phyloP scores from a whole-genome alignment of 495 filamentous ascomycete species.

The Hypoxylon perforatum region DNA sequence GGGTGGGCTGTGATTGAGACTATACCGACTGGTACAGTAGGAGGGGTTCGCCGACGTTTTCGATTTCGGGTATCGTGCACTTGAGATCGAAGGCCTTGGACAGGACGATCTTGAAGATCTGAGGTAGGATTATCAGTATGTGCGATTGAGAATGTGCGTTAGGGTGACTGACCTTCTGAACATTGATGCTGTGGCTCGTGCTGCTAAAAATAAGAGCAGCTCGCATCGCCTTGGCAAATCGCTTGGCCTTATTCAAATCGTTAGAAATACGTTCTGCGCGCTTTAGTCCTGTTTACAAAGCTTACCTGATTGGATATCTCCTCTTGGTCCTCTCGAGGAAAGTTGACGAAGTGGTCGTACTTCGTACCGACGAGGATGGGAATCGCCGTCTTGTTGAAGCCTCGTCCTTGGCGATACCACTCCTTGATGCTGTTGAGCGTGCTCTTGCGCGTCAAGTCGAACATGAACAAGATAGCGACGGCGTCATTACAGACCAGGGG shows the following conservation, averaged over 20 bases:
- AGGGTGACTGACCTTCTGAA: constrained; percentile 82
- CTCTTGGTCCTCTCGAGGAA: constrained; percentile 95
- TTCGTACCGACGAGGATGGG: constrained; percentile 97
- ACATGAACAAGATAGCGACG: constrained; percentile 99
- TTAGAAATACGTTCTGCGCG: constrained; percentile 21
- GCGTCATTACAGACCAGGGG: constrained; percentile 98
- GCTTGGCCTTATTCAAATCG: constrained; percentile 74
- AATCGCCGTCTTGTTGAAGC: constrained; percentile 99
- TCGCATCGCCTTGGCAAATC: constrained; percentile 98
- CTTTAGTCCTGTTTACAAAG: background rate
- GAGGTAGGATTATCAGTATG: constrained; percentile 27
- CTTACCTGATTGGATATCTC: constrained; percentile 94
- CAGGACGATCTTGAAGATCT: constrained; percentile 99
- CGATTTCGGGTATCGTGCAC: constrained; percentile 98
- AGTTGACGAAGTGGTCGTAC: constrained; percentile 99
- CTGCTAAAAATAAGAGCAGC: constrained; percentile 97
- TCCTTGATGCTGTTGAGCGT: constrained; percentile 99
- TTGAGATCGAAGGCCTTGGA: constrained; percentile 98
- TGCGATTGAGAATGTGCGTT: constrained; percentile 4
- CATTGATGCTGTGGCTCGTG: constrained; percentile 98
- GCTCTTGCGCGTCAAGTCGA: constrained; percentile 96
- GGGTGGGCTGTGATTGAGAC: background rate
- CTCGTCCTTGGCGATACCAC: constrained; percentile 97
- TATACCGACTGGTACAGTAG: constrained; percentile 88
- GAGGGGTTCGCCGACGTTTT: constrained; percentile 95